Evolutionary conservation across 345 rosid species (phyloP), one percentile per base, ranked within the genome.

Genomic region (Eucalyptus caleyi): DNA sequence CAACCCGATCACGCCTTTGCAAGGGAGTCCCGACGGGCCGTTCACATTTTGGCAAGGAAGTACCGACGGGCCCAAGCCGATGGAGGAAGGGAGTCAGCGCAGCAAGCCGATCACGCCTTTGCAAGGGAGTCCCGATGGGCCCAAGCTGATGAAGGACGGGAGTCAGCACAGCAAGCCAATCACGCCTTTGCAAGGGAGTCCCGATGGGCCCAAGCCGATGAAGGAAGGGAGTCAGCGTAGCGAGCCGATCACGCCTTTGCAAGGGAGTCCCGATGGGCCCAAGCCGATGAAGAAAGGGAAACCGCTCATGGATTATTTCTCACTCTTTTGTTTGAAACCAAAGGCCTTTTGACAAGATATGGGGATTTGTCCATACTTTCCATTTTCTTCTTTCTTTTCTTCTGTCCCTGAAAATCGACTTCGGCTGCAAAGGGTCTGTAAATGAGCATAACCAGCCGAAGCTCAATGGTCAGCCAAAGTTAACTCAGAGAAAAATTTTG

Each of bases 371-470:
- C 50, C 59, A 53, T 62, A 90, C 27, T 90, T 89, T 72, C 3
- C 34, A 65, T 56, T 81, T 81, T 65, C 42, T 80, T 80, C 88
- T 62, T 50, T 62, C n/a, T 51, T 72, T 65, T 65, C 77, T 65
- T n/a, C 6, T 65, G 40, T n/a, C 77, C 37, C 19, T 8, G 27
- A 11, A 77, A 42, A 77, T 40, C 30, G 16, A 40, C 30, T 40
- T 11, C 47, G 9, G 30, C 5, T 19, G 47, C 47, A 2, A 37
- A 37, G 9, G 47, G 27, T 77, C 16, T 21, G 83, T 21, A 37
- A 77, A 19, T 12, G 8, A 37, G 83, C 83, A 86, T 95, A 94
- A 86, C 95, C 97, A 5, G 95, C 95, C 4, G 99, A 97, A 88
- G 98, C 96, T 0, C 93, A 93, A 87, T 93, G 94, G 30, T 89